These are phyloP conservation scores for Ophiocordyceps sinensis DNA, from an alignment of 2,329 filamentous ascomycete genomes.

Conservation along the genomic window DNA sequence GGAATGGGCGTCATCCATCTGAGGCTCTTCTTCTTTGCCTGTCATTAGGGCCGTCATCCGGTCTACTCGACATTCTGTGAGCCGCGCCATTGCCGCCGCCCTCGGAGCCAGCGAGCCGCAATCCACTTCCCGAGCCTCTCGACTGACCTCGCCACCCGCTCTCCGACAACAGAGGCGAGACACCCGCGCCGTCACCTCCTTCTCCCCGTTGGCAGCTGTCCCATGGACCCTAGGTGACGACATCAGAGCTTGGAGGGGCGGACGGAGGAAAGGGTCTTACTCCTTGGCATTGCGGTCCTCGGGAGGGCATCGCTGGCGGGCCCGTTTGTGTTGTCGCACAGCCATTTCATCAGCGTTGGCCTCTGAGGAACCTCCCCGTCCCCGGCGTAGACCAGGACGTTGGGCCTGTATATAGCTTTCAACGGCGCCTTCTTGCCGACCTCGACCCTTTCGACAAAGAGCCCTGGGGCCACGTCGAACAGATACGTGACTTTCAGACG, in stretches of 20 bases:
- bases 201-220: slow-evolving; percentile 1
- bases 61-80: background rate
- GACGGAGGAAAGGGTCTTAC: slow-evolving; percentile 11
- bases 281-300: slow-evolving; percentile 9
- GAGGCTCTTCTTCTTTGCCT: background rate
- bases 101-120: background rate
- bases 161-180: background rate
- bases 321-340: slow-evolving; percentile 14
- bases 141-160: background rate
- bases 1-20: slow-evolving; percentile 3
- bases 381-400: slow-evolving; percentile 16
- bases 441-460: slow-evolving; percentile 22
- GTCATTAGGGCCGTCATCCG: background rate
- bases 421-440: slow-evolving; percentile 15
- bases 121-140: background rate
- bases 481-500: slow-evolving; percentile 18
- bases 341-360: slow-evolving; percentile 18
- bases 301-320: slow-evolving; percentile 4
- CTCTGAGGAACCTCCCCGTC: slow-evolving; percentile 12
- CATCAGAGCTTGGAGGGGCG: slow-evolving; percentile 13
- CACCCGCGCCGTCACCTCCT: background rate
- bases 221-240: slow-evolving; percentile 8
- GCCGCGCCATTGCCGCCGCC: background rate
- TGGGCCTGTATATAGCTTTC: slow-evolving; percentile 19
- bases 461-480: slow-evolving; percentile 21